Evolutionary conservation across 805 yeast species (phyloP).

Genomic region (Pichia deserticola): DNA sequence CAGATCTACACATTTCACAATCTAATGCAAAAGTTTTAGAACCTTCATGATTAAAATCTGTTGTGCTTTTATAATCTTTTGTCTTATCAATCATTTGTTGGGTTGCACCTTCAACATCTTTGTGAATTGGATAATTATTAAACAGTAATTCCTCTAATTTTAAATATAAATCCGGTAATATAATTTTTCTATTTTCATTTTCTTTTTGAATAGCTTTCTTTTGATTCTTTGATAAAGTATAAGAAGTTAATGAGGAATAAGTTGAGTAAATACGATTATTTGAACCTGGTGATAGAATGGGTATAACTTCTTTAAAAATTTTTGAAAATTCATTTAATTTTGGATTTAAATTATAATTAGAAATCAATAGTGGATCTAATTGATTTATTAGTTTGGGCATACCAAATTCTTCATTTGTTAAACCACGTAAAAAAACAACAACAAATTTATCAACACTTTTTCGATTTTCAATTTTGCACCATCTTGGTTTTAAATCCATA

Average conservation of each 20-base stretch:
- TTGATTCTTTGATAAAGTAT: slow-evolving; percentile 53
- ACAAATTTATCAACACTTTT: slow-evolving; percentile 46
- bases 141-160: slow-evolving; percentile 38
- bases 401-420: slow-evolving; percentile 41
- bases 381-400: slow-evolving; percentile 10
- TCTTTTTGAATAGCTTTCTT: slow-evolving; percentile 32
- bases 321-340: slow-evolving; percentile 30
- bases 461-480: slow-evolving; percentile 44
- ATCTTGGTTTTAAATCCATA: slow-evolving; percentile 36
- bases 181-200: slow-evolving; percentile 32
- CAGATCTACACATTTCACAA: slow-evolving; percentile 85
- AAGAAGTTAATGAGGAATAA: slow-evolving; percentile 46
- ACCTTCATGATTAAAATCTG: slow-evolving; percentile 44
- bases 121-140: slow-evolving; percentile 52
- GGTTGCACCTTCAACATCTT: slow-evolving; percentile 23
- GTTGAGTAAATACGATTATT: slow-evolving; percentile 45
- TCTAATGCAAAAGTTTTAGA: slow-evolving; percentile 73
- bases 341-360: slow-evolving; percentile 2
- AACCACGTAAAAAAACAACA: slow-evolving; percentile 58
- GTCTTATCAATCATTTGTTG: slow-evolving; percentile 13
- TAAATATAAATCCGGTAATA: slow-evolving; percentile 48
- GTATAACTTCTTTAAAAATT: slow-evolving; percentile 38
- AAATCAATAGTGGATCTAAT: slow-evolving; percentile 10
- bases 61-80: slow-evolving; percentile 47
- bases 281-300: slow-evolving; percentile 60